phyloP scores from a whole-genome alignment of 2,329 filamentous ascomycete species.

The Microsporum ferrugineum region DNA sequence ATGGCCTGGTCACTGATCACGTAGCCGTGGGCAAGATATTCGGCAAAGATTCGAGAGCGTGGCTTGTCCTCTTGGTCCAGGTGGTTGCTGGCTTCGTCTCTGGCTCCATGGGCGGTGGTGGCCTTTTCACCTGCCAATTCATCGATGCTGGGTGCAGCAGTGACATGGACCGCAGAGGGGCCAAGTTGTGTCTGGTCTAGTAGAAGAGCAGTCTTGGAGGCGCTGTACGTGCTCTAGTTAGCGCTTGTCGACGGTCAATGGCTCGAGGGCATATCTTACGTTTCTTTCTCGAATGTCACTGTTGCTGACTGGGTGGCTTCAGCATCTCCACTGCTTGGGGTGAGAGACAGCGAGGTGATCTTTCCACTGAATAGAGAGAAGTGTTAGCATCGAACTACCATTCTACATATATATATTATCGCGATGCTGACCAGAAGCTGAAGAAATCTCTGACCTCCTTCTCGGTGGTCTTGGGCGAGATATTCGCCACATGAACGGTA shows the following conservation, averaged over 20 bases:
- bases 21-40: conserved; percentile 95
- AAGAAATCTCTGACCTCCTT: conserved; percentile 95
- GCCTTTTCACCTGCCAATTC: conserved; percentile 51
- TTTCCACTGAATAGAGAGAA: conserved; percentile 57
- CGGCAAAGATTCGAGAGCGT: conserved; percentile 79
- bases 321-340: conserved; percentile 41
- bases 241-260: neutral
- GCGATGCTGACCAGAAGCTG: conserved; percentile 64
- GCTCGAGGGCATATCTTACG: conserved; percentile 33
- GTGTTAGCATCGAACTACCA: conserved; percentile 14
- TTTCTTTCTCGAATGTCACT: conserved; percentile 95
- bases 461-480: conserved; percentile 68
- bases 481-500: conserved; percentile 83
- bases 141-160: conserved; percentile 56
- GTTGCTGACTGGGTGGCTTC: conserved; percentile 67
- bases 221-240: conserved; percentile 31
- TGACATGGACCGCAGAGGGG: conserved; percentile 62
- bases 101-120: conserved; percentile 42
- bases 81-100: conserved; percentile 49
- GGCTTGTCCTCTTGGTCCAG: conserved; percentile 96
- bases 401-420: neutral
- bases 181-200: conserved; percentile 95
- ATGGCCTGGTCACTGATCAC: conserved; percentile 65
- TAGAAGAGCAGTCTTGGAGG: conserved; percentile 90
- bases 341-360: conserved; percentile 72